Conservation (phyloP, 208 protist genomes). For the Leishmania major region DNA sequence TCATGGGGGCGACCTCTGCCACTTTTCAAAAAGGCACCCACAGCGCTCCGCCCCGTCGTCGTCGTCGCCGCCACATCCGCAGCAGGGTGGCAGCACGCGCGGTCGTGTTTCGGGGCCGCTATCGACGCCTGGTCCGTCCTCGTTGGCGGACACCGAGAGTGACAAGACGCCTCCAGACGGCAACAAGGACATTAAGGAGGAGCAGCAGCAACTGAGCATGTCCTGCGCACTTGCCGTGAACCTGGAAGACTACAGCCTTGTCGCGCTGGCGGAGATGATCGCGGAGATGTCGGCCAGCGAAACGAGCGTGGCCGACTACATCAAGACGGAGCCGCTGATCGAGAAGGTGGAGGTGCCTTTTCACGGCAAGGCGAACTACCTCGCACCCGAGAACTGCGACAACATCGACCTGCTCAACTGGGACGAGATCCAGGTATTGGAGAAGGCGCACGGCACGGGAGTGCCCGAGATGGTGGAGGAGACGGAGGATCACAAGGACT, state of each 20-base stretch:
- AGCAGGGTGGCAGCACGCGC: not conserved
- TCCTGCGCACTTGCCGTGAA: slow-evolving; percentile 51
- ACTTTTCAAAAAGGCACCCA: not conserved
- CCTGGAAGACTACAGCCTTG: slow-evolving; percentile 77
- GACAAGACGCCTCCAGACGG: not conserved
- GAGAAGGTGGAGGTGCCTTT: slow-evolving; percentile 83
- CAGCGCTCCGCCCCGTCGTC: not conserved
- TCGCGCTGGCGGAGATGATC: slow-evolving; percentile 83
- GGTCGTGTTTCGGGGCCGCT: not conserved
- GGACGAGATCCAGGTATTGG: slow-evolving; percentile 66
- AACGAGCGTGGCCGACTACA: slow-evolving; percentile 55
- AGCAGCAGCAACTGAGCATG: not conserved
- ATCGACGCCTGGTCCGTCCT: not conserved
- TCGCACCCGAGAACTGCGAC: slow-evolving; percentile 88
- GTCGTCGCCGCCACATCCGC: not conserved
- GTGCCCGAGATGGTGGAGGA: slow-evolving; percentile 63
- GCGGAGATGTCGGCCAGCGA: slow-evolving; percentile 68
- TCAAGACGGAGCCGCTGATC: slow-evolving; percentile 74
- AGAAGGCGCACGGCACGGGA: slow-evolving; percentile 28
- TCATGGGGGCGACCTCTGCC: slow-evolving; percentile 1
- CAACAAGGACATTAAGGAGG: not conserved
- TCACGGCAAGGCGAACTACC: slow-evolving; percentile 69
- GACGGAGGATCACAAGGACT: slow-evolving; percentile 60
- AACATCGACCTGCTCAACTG: slow-evolving; percentile 80
- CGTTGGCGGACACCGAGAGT: not conserved